Conservation (phyloP, 2,329 filamentous ascomycete genomes). For the Trichophyton verrucosum region DNA sequence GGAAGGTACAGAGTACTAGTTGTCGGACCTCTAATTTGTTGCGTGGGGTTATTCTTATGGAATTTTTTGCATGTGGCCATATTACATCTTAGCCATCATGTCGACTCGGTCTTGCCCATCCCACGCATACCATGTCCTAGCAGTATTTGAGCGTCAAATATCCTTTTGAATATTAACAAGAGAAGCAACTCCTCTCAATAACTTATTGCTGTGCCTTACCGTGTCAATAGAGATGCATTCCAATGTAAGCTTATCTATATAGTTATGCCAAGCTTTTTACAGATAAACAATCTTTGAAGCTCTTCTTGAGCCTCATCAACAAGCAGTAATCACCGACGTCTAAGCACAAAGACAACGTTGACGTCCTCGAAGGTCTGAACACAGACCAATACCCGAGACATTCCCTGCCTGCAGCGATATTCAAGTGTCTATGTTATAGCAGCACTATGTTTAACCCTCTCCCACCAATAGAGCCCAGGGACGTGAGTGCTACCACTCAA, state of each 20-base stretch:
- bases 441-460: constrained; percentile 49
- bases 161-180: not conserved
- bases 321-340: not conserved
- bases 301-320: not conserved
- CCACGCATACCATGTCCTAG: not conserved
- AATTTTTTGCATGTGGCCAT: no score
- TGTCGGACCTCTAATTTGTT: not conserved
- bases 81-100: not conserved
- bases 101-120: not conserved
- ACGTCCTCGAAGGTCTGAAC: not conserved
- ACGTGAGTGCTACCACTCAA: constrained; percentile 40
- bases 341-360: not conserved
- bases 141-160: not conserved
- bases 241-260: not conserved
- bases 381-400: not conserved
- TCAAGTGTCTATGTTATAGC: not conserved
- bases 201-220: not conserved
- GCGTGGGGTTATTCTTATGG: not conserved
- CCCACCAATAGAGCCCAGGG: constrained; percentile 56
- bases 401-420: not conserved
- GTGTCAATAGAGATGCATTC: not conserved
- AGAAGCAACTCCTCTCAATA: not conserved
- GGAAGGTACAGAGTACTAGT: not conserved
- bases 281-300: not conserved
- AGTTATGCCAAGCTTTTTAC: not conserved